Evolutionary conservation across 2,329 filamentous ascomycete genomes (phyloP), one percentile per base, ranked within the genome.

Genomic region (Trichoderma cornu-damae): DNA sequence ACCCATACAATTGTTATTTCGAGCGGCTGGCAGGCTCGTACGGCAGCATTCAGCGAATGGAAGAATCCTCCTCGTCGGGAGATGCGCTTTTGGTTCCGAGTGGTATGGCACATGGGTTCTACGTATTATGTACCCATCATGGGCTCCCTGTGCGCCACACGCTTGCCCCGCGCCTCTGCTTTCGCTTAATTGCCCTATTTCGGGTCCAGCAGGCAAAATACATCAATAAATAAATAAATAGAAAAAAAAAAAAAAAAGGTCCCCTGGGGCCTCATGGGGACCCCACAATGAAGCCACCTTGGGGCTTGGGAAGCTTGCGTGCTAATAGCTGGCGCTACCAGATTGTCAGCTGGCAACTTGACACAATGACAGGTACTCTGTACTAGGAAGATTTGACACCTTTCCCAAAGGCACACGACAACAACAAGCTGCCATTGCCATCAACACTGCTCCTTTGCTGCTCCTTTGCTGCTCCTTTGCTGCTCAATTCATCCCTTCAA

Each of bases 401-500:
- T 72, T 71, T 65, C 69, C 66, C 64, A 60, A 68, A 69, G 56
- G 65, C 63, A 68, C 67, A 65, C 67, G 65, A 67, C 62, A 47
- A n/a, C n/a, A n/a, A n/a, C n/a, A 52, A 34, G 49, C 28, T 24
- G 30, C 32, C 44, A 35, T 59, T 42, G 53, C 44, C 56, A 52
- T 57, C 38, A 32, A 48, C 48, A 22, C 20, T 50, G 26, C 47
- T 47, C 35, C 50, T 43, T n/a, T n/a, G n/a, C n/a, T 44, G 42
- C 48, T 47, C 11, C 44, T 44, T 55, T 30, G 20, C 32, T 44
- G 42, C 48, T 47, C 11, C 44, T 44, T 55, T 30, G 20, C 32
- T 43, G 2, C 42, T 48, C 40, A 58, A 56, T 49, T 56, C 38
- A 49, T 48, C 42, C 28, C 24, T 24, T 38, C 52, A 57, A 56